Percentiles rank a stretch among this genome's conserved stretches.
phyloP scores from a whole-genome alignment of 345 rosid genomes.

The Punica granatum region DNA sequence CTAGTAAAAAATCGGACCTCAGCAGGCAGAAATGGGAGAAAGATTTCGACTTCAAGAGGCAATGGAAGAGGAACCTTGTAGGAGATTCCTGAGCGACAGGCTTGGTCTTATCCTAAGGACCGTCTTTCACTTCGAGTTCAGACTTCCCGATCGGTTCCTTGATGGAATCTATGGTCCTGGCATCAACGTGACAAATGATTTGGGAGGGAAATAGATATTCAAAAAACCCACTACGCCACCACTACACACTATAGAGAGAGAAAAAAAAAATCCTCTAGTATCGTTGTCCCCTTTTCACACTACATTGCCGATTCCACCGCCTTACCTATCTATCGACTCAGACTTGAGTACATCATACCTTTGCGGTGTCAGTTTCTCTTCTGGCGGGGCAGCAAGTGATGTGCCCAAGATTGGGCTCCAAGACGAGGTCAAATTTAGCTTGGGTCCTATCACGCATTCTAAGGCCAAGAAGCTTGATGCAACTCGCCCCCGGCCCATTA shows the following conservation, averaged over 20 bases:
- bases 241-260: too few species aligned
- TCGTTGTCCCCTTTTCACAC: too few species aligned
- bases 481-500: too few species aligned
- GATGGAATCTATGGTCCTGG: constrained; percentile 62
- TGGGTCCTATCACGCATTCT: too few species aligned
- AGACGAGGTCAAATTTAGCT: too few species aligned
- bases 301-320: constrained; percentile 40
- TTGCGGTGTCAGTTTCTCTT: constrained; percentile 44
- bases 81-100: constrained; percentile 51
- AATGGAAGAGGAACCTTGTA: constrained; percentile 65
- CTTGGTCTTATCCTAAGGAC: constrained; percentile 35
- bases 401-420: too few species aligned
- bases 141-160: constrained; percentile 68
- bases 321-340: constrained; percentile 19
- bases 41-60: constrained; percentile 77
- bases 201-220: too few species aligned
- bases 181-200: constrained; percentile 49
- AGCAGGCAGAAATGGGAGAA: constrained; percentile 82
- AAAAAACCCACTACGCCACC: too few species aligned
- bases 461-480: too few species aligned
- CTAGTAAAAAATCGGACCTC: constrained; percentile 55
- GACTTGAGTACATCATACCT: constrained; percentile 6
- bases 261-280: too few species aligned
- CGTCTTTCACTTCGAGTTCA: constrained; percentile 70
- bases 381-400: constrained; percentile 56